A percentile compares a stretch with the other conserved stretches of the same genome.
Evolutionary conservation across 2,329 filamentous ascomycete genomes (phyloP).

Genomic region (Onygena corvina): DNA sequence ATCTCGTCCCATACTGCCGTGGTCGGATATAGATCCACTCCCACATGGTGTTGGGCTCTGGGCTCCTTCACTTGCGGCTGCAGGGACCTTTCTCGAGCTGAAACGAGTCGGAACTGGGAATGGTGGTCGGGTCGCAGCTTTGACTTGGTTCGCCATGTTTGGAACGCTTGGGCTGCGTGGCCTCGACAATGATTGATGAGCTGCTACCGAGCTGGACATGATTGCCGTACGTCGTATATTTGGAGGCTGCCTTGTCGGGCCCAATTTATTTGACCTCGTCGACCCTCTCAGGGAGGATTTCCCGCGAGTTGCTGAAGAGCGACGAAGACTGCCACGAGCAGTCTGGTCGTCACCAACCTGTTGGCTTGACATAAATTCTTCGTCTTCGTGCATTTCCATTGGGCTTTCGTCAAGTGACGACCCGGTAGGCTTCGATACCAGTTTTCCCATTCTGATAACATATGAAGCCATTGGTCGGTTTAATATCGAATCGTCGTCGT

Average conservation of each 20-base stretch:
- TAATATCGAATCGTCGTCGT: constrained; percentile 33
- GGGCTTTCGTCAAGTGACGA: constrained; percentile 25
- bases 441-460: constrained; percentile 31
- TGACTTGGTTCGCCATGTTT: constrained; percentile 28
- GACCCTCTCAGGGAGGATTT: constrained; percentile 17
- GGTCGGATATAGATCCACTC: constrained; percentile 43
- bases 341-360: constrained; percentile 22
- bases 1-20: constrained; percentile 42
- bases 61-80: constrained; percentile 61
- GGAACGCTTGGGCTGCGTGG: constrained; percentile 37
- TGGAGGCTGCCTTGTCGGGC: constrained; percentile 37
- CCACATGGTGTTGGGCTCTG: constrained; percentile 59
- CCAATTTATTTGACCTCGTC: constrained; percentile 30
- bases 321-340: constrained; percentile 11
- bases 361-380: constrained; percentile 2
- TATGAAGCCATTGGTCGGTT: constrained; percentile 36
- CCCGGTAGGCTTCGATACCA: constrained; percentile 28
- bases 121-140: constrained; percentile 47
- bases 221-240: constrained; percentile 67
- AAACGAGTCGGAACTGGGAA: constrained; percentile 85
- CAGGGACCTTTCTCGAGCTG: constrained; percentile 65
- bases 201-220: constrained; percentile 65
- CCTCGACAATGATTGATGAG: constrained; percentile 52
- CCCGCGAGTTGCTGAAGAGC: constrained; percentile 11
- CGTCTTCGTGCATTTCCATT: constrained; percentile 30